phyloP scores from a whole-genome alignment of 768 basidiomycete genomes.

The Dacryopinax spathularia region DNA sequence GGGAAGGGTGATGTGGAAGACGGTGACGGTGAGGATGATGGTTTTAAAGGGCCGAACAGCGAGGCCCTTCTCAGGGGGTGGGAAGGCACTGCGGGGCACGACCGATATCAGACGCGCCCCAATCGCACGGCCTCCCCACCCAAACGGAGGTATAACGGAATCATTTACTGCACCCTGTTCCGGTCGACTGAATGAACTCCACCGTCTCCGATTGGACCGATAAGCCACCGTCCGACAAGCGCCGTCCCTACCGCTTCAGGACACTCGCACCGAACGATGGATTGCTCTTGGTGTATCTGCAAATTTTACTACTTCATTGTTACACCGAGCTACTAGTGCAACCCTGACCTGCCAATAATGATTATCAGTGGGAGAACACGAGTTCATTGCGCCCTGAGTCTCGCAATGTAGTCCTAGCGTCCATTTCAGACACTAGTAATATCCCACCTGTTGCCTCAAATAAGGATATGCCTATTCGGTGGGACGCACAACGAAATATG shows the following conservation, averaged over 20 bases:
- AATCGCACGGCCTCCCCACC: background rate
- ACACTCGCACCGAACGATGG: background rate
- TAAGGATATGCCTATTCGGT: too few species aligned
- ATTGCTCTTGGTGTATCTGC: too few species aligned
- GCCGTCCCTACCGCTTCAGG: background rate
- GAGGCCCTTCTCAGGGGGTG: background rate
- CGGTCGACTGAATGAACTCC: background rate
- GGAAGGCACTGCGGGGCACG: slow-evolving; percentile 3
- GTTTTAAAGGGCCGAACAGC: background rate
- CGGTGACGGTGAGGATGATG: slow-evolving; percentile 6
- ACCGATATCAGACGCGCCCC: background rate
- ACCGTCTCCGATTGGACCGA: slow-evolving; percentile 2
- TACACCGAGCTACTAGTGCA: too few species aligned
- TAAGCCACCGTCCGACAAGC: background rate
- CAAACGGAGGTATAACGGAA: background rate
- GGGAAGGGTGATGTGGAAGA: slow-evolving; percentile 11
- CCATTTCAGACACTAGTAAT: background rate
- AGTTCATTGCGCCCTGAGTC: too few species aligned
- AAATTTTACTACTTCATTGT: background rate
- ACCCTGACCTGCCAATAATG: background rate
- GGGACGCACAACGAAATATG: too few species aligned
- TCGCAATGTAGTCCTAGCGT: background rate
- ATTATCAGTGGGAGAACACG: background rate
- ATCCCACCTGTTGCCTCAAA: too few species aligned
- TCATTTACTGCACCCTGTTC: background rate